Conservation (phyloP, 1,284 basidiomycete species). For the Naganishia liquefaciens region DNA sequence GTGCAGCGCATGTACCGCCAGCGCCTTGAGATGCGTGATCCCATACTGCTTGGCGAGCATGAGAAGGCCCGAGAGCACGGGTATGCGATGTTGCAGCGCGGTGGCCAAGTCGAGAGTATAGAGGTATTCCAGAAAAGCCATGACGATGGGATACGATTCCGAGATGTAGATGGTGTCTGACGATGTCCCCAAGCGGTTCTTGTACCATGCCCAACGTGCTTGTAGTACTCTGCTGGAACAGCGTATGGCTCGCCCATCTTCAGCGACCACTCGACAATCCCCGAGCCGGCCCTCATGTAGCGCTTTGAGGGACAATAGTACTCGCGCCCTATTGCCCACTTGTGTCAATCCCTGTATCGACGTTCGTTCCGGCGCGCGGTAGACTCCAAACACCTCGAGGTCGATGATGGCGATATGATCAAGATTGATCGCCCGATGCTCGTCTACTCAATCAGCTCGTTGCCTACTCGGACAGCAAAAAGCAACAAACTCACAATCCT, state of each 20-base stretch:
- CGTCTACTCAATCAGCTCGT: slow-evolving; percentile 55
- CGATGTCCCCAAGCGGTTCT: slow-evolving; percentile 59
- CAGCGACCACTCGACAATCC: slow-evolving; percentile 88
- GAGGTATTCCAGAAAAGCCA: slow-evolving; percentile 88
- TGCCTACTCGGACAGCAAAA: neutral
- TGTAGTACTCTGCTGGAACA: slow-evolving; percentile 80
- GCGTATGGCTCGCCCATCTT: slow-evolving; percentile 78
- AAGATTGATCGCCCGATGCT: slow-evolving; percentile 83
- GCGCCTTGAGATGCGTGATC: slow-evolving; percentile 69
- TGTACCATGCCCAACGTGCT: slow-evolving; percentile 93
- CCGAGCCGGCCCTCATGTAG: slow-evolving; percentile 72
- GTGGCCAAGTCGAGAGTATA: slow-evolving; percentile 84
- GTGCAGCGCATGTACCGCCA: slow-evolving; percentile 91
- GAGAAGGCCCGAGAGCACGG: slow-evolving; percentile 81
- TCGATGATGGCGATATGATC: slow-evolving; percentile 87
- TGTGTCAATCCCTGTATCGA: neutral
- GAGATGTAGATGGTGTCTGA: slow-evolving; percentile 68
- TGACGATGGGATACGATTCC: slow-evolving; percentile 82
- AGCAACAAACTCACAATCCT: slow-evolving; percentile 61
- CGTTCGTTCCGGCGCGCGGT: slow-evolving; percentile 67
- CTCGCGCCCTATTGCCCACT: slow-evolving; percentile 45
- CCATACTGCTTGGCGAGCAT: slow-evolving; percentile 81
- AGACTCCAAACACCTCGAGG: slow-evolving; percentile 89
- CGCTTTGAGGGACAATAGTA: slow-evolving; percentile 47
- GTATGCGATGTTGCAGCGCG: slow-evolving; percentile 83